Evolutionary conservation across 345 rosid species (phyloP).

Genomic region (Combretum micranthum): DNA sequence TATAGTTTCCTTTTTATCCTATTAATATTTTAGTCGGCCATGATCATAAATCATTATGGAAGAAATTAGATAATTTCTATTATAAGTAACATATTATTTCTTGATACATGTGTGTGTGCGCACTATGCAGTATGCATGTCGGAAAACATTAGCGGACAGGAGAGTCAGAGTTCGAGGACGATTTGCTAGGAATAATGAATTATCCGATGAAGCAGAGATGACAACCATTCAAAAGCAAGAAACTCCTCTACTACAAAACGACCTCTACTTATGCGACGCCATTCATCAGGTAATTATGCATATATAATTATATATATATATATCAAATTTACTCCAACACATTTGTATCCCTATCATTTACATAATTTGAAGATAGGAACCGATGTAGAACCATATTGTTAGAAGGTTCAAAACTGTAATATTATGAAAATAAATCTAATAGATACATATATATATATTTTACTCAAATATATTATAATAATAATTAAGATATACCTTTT

Average conservation of each 20-base stretch:
- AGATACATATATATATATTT: too few relatives aligned
- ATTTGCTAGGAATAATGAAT: slow-evolving; percentile 72
- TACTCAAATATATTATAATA: too few relatives aligned
- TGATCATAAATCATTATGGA: not conserved
- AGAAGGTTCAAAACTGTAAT: too few relatives aligned
- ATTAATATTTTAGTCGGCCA: too few relatives aligned
- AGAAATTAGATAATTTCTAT: too few relatives aligned
- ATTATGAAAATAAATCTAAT: too few relatives aligned
- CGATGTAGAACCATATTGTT: too few relatives aligned
- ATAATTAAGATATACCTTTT: too few relatives aligned
- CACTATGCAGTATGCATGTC: slow-evolving; percentile 95
- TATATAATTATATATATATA: too few relatives aligned
- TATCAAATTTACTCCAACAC: not conserved
- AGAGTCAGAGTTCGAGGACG: slow-evolving; percentile 87
- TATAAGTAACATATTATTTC: too few relatives aligned
- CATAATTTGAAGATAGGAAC: too few relatives aligned
- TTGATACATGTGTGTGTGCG: slow-evolving; percentile 1
- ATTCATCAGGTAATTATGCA: slow-evolving; percentile 38
- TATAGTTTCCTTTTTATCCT: too few relatives aligned
- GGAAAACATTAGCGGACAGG: slow-evolving; percentile 86
- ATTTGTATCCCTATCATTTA: slow-evolving; percentile 1
- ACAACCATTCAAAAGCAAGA: slow-evolving; percentile 27
- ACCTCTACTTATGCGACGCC: slow-evolving; percentile 20
- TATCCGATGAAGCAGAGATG: slow-evolving; percentile 41
- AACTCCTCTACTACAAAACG: slow-evolving; percentile 30